Base-by-base conservation (phyloP, 2,329 filamentous ascomycete species). In the Plenodomus biglobosus region DNA sequence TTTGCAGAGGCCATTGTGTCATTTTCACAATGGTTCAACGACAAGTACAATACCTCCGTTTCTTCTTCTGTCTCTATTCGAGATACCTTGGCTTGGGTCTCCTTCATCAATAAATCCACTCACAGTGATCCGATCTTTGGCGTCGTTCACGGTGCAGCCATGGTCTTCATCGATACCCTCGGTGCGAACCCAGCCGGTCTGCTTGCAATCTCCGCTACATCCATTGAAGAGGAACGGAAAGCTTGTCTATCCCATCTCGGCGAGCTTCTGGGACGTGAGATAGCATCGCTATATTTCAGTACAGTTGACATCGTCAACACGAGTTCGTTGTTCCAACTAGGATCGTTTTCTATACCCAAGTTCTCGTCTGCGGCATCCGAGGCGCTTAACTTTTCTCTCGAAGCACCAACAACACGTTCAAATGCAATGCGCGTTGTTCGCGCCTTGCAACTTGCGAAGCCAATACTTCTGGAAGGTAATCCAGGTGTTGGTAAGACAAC, bases 401-500 rank as follows among this genome's bases (percentile, higher is more conserved):
- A 90, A 57, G 92, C 94, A 1, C 90, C 90, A 0, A 99, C 94
- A 0, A 97, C 94, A 1, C 85, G 87, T 50, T 80, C 86, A 41
- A 99, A 99, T 66, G 87, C 88, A 0, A 92, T 97, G 84, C 83
- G 94, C 67, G 87, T 99, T 24, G 82, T 95, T 46, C 85, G 94
- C 53, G 95, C 92, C 13, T 77, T 99, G 52, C 91, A 95, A 64
- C 84, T 96, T 45, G 80, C 84, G 43, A 96, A 96, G 67, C 92
- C 94, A 2, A 92, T 99, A 44, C 79, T 99, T 6, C 81, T 99
- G 2, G 94, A 99, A 75, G 94, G 95, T 30, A 96, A 89, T 61
- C 94, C 94, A n/a, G 94, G 94, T 68, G 94, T 99, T 18, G 94
- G 94, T 46, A 99, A 99, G 76, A 99, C 94, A 0, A 95, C 92